These are phyloP conservation scores for Diaporthe caulivora DNA, from an alignment of 2,329 filamentous ascomycete genomes.

Conservation along the genomic window DNA sequence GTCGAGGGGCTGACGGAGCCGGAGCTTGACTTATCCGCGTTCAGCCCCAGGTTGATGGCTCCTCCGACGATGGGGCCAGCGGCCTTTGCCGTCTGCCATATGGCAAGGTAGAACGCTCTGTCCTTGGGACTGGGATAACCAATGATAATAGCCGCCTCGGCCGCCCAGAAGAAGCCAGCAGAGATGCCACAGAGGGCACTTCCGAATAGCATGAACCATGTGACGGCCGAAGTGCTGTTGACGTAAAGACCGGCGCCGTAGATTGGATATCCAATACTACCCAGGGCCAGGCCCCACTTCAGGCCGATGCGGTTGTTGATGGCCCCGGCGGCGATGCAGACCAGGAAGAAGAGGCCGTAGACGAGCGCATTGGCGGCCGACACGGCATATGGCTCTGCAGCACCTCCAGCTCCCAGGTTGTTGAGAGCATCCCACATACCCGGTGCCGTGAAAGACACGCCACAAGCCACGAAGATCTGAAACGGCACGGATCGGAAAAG, in stretches of 20 bases:
- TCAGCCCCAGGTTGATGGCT: slow-evolving; percentile 41
- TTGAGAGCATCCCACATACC: slow-evolving; percentile 70
- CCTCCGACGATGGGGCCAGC: slow-evolving; percentile 40
- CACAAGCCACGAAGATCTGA: slow-evolving; percentile 45
- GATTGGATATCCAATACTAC: slow-evolving; percentile 61
- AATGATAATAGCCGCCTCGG: slow-evolving; percentile 62
- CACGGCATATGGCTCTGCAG: slow-evolving; percentile 63
- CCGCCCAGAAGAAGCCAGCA: slow-evolving; percentile 64
- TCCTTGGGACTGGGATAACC: slow-evolving; percentile 62
- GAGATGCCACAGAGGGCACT: slow-evolving; percentile 61
- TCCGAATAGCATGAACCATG: slow-evolving; percentile 64
- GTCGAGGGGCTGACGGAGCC: slow-evolving; percentile 35
- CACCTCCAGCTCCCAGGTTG: slow-evolving; percentile 63
- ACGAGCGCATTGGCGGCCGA: slow-evolving; percentile 65
- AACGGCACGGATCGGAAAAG: slow-evolving; percentile 37
- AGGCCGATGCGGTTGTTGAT: slow-evolving; percentile 63
- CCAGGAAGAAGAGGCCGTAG: slow-evolving; percentile 59
- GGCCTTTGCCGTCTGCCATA: slow-evolving; percentile 50
- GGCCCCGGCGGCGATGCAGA: slow-evolving; percentile 61
- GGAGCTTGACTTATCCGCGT: slow-evolving; percentile 37
- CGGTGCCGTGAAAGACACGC: slow-evolving; percentile 63
- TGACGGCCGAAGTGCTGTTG: slow-evolving; percentile 63
- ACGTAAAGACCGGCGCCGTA: slow-evolving; percentile 62
- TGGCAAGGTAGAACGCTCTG: slow-evolving; percentile 59
- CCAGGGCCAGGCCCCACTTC: slow-evolving; percentile 57